A percentile compares a stretch with the other conserved stretches of the same genome.
Evolutionary conservation across 139 green algal species (phyloP).

Genomic region (Pleodorina starrii): DNA sequence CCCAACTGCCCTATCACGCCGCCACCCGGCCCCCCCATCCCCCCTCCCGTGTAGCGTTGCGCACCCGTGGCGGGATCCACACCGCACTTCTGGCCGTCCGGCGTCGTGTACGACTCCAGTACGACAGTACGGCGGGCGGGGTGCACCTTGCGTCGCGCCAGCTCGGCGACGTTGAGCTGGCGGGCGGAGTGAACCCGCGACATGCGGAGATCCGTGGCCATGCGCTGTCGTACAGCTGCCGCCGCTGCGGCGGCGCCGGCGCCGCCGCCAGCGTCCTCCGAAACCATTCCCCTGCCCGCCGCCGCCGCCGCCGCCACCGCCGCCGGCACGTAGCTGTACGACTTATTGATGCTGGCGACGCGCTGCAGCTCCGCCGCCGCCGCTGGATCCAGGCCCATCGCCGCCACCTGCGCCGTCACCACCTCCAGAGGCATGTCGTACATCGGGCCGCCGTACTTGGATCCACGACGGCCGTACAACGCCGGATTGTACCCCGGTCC

Average conservation of each 20-base stretch:
- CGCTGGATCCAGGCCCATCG: constrained; percentile 1
- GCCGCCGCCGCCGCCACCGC: too few species aligned
- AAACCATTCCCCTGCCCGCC: background rate
- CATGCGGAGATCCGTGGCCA: constrained; percentile 29
- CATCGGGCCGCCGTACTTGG: background rate
- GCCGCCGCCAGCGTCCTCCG: background rate
- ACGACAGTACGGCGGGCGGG: constrained; percentile 14
- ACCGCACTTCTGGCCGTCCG: constrained; percentile 12
- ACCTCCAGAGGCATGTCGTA: background rate
- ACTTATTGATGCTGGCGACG: background rate
- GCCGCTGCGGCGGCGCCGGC: too few species aligned
- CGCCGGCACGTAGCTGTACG: background rate
- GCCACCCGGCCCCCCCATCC: background rate
- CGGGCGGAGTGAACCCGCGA: background rate
- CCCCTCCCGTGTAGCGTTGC: too few species aligned
- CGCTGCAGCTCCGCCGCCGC: constrained; percentile 31
- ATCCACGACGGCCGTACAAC: constrained; percentile 9
- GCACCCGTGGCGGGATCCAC: constrained; percentile 21
- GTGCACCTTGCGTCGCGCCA: constrained; percentile 34
- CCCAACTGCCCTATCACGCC: too few species aligned
- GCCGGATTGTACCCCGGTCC: background rate
- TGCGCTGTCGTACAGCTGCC: constrained; percentile 18
- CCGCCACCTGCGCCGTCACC: background rate
- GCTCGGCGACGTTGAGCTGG: constrained; percentile 33
- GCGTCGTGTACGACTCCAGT: constrained; percentile 9